A percentile compares a stretch with the other conserved stretches of the same genome.
Conservation (phyloP, 768 basidiomycete genomes). For the Ephemerocybe angulata region DNA sequence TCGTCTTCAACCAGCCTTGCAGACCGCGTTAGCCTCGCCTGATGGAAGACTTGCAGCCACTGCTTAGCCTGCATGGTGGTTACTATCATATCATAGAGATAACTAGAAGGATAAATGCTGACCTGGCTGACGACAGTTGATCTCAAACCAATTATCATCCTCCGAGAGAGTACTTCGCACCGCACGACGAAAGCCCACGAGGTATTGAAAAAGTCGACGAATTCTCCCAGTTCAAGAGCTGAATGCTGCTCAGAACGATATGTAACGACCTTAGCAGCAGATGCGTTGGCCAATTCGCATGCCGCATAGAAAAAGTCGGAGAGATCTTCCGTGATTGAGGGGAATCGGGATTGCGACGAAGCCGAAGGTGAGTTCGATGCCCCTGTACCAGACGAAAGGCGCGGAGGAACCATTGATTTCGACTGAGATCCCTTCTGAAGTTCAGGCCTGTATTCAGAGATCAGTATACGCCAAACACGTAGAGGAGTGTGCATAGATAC, state of each 20-base stretch:
- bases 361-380: slow-evolving; percentile 17
- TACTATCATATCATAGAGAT: neutral
- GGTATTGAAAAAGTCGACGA: slow-evolving; percentile 76
- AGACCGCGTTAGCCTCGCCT: slow-evolving; percentile 68
- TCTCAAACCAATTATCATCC: slow-evolving; percentile 91
- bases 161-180: slow-evolving; percentile 79
- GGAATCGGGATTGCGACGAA: slow-evolving; percentile 30
- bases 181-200: slow-evolving; percentile 89
- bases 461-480: neutral
- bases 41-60: slow-evolving; percentile 86
- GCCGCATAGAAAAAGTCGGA: slow-evolving; percentile 73
- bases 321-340: slow-evolving; percentile 60
- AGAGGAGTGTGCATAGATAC: slow-evolving; percentile 17
- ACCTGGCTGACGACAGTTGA: slow-evolving; percentile 85
- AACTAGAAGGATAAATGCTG: slow-evolving; percentile 6
- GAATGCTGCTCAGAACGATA: slow-evolving; percentile 79
- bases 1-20: slow-evolving; percentile 95
- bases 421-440: neutral
- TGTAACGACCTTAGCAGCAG: slow-evolving; percentile 74
- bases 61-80: slow-evolving; percentile 61
- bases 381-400: slow-evolving; percentile 26
- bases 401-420: neutral
- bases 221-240: slow-evolving; percentile 64
- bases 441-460: slow-evolving; percentile 5
- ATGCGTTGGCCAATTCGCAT: slow-evolving; percentile 81